phyloP scores from a whole-genome alignment of 1,284 basidiomycete species.

The Malassezia dermatis region DNA sequence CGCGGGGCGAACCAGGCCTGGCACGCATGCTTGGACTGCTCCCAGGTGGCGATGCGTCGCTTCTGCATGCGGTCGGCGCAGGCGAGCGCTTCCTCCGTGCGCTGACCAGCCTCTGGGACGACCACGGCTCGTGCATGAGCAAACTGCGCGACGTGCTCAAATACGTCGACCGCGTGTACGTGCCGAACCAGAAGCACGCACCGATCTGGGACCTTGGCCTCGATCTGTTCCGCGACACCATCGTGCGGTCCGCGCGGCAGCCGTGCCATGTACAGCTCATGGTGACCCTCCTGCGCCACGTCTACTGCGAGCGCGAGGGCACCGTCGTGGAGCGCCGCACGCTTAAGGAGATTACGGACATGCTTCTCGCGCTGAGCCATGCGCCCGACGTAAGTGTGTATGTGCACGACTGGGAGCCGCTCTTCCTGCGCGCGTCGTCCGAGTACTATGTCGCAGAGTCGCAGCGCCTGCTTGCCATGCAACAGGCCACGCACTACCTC shows the following conservation, averaged over 20 bases:
- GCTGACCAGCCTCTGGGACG: conserved; percentile 78
- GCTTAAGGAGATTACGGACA: conserved; percentile 74
- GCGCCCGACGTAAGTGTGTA: conserved; percentile 58
- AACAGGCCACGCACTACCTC: conserved; percentile 74
- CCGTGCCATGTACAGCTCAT: conserved; percentile 76
- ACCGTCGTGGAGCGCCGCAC: conserved; percentile 81
- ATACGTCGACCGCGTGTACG: conserved; percentile 61
- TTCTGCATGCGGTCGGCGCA: conserved; percentile 52
- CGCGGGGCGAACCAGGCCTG: background rate
- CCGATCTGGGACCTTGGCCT: conserved; percentile 74
- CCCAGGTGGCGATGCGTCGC: conserved; percentile 31
- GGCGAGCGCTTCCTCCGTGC: conserved; percentile 76
- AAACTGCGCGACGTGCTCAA: conserved; percentile 82
- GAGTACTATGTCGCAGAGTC: conserved; percentile 74
- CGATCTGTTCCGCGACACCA: conserved; percentile 71
- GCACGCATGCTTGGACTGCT: conserved; percentile 8
- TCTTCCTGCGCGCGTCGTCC: conserved; percentile 66
- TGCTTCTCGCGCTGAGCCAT: conserved; percentile 62
- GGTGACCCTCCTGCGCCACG: conserved; percentile 69
- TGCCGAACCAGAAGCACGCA: conserved; percentile 26
- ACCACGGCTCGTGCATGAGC: conserved; percentile 79
- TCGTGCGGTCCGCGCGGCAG: conserved; percentile 54
- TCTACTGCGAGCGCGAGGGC: conserved; percentile 83
- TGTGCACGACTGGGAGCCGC: conserved; percentile 72
- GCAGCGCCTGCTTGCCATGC: conserved; percentile 59